These are phyloP conservation scores for Candida pseudoviswanathii DNA, from an alignment of 1,139 yeast species.

Conservation along the genomic window DNA sequence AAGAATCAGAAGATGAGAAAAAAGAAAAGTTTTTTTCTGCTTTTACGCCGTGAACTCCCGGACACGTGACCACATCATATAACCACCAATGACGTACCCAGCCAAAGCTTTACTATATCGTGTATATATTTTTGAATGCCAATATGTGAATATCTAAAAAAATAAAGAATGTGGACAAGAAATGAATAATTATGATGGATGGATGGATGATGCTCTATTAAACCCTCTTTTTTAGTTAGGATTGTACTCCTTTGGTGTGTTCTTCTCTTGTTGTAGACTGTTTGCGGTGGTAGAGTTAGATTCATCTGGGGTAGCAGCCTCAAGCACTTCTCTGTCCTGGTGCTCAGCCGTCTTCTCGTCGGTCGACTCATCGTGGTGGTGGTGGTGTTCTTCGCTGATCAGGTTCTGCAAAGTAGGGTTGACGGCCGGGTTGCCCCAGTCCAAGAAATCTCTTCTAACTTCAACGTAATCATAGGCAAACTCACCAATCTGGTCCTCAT, in stretches of 20 bases:
- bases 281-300: slow-evolving; percentile 1
- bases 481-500: slow-evolving; percentile 97
- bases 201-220: background rate
- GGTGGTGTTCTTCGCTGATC: slow-evolving; percentile 8
- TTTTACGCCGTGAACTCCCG: too few species aligned
- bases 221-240: background rate
- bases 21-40: too few species aligned
- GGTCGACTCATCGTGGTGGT: background rate
- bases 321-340: slow-evolving; percentile 4
- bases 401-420: slow-evolving; percentile 15
- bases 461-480: slow-evolving; percentile 98
- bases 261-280: slow-evolving; percentile 6
- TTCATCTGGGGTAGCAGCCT: slow-evolving; percentile 3
- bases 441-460: slow-evolving; percentile 89
- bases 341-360: background rate
- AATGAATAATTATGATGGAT: background rate
- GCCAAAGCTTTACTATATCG: too few species aligned
- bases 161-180: background rate
- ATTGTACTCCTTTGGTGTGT: slow-evolving; percentile 6
- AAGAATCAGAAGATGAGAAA: too few species aligned
- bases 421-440: slow-evolving; percentile 43
- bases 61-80: too few species aligned
- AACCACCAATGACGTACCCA: too few species aligned
- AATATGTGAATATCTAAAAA: too few species aligned
- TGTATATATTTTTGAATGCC: too few species aligned